Evolutionary conservation across 2,329 filamentous ascomycete genomes (phyloP), one percentile per base, ranked within the genome.

Genomic region (Nemania abortiva): DNA sequence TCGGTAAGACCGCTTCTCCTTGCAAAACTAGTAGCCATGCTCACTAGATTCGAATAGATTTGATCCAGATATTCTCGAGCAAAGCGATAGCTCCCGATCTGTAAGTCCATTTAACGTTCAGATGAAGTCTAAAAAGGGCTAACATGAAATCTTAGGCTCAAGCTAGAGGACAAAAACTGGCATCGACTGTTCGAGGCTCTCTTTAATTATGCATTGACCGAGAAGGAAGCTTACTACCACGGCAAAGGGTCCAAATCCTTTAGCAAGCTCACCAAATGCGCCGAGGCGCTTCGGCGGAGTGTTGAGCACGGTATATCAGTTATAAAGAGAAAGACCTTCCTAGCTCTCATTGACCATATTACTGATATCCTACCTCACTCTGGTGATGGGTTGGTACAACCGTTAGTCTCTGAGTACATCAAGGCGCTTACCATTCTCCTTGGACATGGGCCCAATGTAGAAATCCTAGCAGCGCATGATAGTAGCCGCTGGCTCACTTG

Each of bases 141-240:
- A 62, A 54, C 50, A 63, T 53, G 56, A 50, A 18, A 24, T 54
- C 27, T 11, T 63, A 78, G 76, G 34, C 67, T 73, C 7, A 72
- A 69, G 24, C 83, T 97, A 39, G 87, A 87, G 54, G 93, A 97
- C 77, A 92, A 92, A 77, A 87, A 88, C n/a, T 97, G 92, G 73
- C 91, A 96, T 76, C 87, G 88, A 68, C 89, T 98, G 52, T 93
- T 93, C 74, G 94, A 98, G 76, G 87, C 89, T 1, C 83, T 98
- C 2, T 97, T 98, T 77, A 86, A 87, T 63, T 91, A 86, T 76
- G 87, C 87, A 1, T 79, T 90, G 20, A 80, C 85, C 15, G 94
- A 97, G 74, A 94, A 93, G 77, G 84, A 89, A 10, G 78, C 81
- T 20, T 92, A 88, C 72, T 85, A 88, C 65, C 87, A 86, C 64